A percentile compares a stretch with the other conserved stretches of the same genome.
Evolutionary conservation across 1,284 basidiomycete genomes (phyloP).

Genomic region (Thelephora terrestris): DNA sequence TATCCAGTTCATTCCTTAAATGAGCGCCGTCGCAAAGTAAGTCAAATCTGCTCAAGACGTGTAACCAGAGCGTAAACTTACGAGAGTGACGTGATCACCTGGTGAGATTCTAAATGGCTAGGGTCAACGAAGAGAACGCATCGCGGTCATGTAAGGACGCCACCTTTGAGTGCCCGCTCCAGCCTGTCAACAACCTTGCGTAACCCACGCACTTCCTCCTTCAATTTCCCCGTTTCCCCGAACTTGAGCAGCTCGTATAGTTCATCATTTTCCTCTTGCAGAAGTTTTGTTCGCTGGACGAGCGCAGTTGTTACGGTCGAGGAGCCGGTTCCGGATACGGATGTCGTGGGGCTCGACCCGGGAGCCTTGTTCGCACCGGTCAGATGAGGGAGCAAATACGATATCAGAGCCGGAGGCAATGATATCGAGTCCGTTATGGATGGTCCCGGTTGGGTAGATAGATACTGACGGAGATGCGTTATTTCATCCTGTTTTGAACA

Average conservation of each 20-base stretch:
- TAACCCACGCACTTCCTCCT: constrained; percentile 67
- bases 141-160: constrained; percentile 8
- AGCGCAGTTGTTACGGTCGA: constrained; percentile 56
- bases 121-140: constrained; percentile 5
- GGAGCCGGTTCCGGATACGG: constrained; percentile 27
- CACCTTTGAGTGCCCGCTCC: constrained; percentile 66
- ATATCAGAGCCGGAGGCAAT: constrained; percentile 56
- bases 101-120: constrained; percentile 52
- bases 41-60: neutral
- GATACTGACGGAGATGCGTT: constrained; percentile 49
- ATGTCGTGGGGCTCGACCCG: constrained; percentile 21
- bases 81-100: constrained; percentile 59
- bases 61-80: constrained; percentile 28
- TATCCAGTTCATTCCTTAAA: constrained; percentile 50
- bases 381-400: constrained; percentile 57
- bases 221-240: constrained; percentile 62
- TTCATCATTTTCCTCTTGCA: constrained; percentile 79
- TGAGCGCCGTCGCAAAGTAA: constrained; percentile 7
- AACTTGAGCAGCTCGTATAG: constrained; percentile 45
- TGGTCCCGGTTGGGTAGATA: constrained; percentile 45
- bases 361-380: constrained; percentile 21
- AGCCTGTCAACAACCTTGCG: constrained; percentile 54
- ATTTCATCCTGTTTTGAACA: constrained; percentile 51
- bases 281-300: constrained; percentile 52
- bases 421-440: constrained; percentile 50